Percentiles rank a stretch among this genome's conserved stretches.
Conservation (phyloP, 441 rosid genomes). For the Sinapis alba region DNA sequence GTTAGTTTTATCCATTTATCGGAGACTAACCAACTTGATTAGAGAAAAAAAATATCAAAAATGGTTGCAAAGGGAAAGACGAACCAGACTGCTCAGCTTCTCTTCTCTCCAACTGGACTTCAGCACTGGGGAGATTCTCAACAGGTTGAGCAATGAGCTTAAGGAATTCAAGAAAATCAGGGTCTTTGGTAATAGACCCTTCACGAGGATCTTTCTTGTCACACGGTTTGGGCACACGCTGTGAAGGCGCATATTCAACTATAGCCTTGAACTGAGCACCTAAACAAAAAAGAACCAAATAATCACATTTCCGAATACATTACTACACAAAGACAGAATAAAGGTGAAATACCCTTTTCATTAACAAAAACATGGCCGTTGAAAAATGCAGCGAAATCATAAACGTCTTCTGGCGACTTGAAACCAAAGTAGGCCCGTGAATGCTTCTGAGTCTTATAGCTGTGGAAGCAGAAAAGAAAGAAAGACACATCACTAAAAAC, state of each 20-base stretch:
- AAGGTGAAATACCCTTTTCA: constrained; percentile 60
- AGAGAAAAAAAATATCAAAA: background rate
- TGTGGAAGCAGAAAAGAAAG: constrained; percentile 36
- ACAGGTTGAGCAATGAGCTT: constrained; percentile 68
- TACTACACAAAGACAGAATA: background rate
- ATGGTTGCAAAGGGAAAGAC: constrained; percentile 36
- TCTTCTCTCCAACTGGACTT: constrained; percentile 69
- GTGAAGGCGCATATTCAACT: constrained; percentile 85
- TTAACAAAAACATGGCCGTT: constrained; percentile 78
- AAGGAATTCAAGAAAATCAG: constrained; percentile 83
- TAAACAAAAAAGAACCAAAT: constrained; percentile 17
- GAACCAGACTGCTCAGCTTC: constrained; percentile 70
- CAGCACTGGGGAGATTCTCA: constrained; percentile 73
- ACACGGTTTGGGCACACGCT: constrained; percentile 54
- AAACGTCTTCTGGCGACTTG: constrained; percentile 70
- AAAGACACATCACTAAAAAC: constrained; percentile 23
- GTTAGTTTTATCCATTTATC: background rate
- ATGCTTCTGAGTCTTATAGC: constrained; percentile 59
- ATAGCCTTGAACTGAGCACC: constrained; percentile 75
- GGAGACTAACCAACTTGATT: background rate
- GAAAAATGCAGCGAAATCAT: constrained; percentile 72
- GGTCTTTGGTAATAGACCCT: constrained; percentile 72
- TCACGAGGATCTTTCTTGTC: constrained; percentile 67
- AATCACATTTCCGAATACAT: constrained; percentile 25
- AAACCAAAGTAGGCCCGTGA: constrained; percentile 75